phyloP scores from a whole-genome alignment of 2,329 filamentous ascomycete genomes.

The Claviceps paspali region DNA sequence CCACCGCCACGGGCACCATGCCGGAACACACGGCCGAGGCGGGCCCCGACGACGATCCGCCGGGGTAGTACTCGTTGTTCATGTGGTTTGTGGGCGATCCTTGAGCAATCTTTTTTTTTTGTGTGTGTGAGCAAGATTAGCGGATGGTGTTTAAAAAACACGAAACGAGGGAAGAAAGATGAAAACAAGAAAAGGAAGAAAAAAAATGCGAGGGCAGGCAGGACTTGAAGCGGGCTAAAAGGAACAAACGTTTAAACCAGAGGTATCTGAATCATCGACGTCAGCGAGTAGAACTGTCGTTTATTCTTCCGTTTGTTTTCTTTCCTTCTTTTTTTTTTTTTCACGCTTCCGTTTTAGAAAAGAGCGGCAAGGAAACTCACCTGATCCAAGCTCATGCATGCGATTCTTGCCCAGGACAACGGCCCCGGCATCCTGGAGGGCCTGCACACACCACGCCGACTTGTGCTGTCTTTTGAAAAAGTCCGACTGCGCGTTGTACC shows the following conservation, averaged over 20 bases:
- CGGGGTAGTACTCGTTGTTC: slow-evolving; percentile 62
- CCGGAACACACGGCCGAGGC: slow-evolving; percentile 56
- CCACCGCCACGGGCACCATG: slow-evolving; percentile 59
- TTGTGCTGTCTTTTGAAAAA: slow-evolving; percentile 34
- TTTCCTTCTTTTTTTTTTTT: no score
- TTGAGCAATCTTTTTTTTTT: slow-evolving; percentile 34
- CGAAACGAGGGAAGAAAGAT: no score
- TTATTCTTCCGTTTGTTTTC: no score
- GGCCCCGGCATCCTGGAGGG: slow-evolving; percentile 60
- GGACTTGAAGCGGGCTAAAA: no score
- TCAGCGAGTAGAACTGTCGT: no score
- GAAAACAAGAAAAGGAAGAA: no score
- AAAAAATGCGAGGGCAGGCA: no score
- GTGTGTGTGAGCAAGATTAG: no score
- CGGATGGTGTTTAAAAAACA: no score
- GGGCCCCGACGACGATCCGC: slow-evolving; percentile 66
- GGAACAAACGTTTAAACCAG: slow-evolving; percentile 61
- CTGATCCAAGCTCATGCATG: slow-evolving; percentile 68
- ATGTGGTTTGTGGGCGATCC: slow-evolving; percentile 68
- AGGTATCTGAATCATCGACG: slow-evolving; percentile 39
- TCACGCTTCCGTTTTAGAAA: no score
- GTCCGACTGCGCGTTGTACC: slow-evolving; percentile 36
- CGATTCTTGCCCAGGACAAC: slow-evolving; percentile 60
- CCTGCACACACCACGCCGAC: slow-evolving; percentile 56
- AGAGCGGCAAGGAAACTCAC: slow-evolving; percentile 23